Conservation (phyloP, 305 asterid genomes). For the Solanum hybrid region DNA sequence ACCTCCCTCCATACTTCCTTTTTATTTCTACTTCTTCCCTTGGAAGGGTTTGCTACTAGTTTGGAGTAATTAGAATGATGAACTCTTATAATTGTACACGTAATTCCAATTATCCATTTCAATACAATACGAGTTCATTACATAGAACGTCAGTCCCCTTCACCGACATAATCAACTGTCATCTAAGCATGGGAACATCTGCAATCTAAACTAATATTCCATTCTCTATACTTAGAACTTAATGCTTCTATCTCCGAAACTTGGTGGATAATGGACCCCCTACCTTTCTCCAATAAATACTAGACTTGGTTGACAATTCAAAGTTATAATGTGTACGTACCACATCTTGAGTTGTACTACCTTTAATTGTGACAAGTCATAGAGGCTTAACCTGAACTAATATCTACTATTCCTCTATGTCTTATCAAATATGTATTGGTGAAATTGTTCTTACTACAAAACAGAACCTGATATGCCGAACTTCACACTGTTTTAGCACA, state of each 20-base stretch:
- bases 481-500: background rate
- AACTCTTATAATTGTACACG: too few relatives aligned
- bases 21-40: too few relatives aligned
- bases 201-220: background rate
- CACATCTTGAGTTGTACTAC: background rate
- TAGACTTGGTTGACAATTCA: background rate
- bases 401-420: background rate
- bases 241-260: background rate
- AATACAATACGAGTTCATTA: too few relatives aligned
- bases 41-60: too few relatives aligned
- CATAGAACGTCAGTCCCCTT: background rate
- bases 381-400: background rate
- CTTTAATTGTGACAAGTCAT: background rate
- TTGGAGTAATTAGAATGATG: too few relatives aligned
- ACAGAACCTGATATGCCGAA: background rate
- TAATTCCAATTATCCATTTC: too few relatives aligned
- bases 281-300: background rate
- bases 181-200: background rate
- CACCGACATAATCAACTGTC: background rate
- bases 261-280: background rate
- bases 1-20: too few relatives aligned
- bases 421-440: background rate
- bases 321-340: background rate
- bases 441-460: background rate
- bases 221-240: background rate